Evolutionary conservation across 164 flowering plant genomes (phyloP), one percentile per base, ranked within the genome.

Genomic region (Liriodendron chinense): DNA sequence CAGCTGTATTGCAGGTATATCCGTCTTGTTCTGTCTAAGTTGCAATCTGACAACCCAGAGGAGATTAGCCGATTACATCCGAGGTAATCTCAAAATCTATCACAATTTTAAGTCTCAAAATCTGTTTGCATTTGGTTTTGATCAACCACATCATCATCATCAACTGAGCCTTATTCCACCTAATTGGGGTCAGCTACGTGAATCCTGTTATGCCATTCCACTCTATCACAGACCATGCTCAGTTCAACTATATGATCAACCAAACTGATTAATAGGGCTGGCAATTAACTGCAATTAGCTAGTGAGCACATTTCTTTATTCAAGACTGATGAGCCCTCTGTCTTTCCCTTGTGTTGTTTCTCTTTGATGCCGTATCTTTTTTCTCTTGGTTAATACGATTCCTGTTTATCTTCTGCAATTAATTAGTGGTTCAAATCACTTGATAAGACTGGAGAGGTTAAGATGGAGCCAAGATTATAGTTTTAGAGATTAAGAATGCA

Each of bases 21-120:
- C 18, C 99, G 97, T 73, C 74, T 87, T 63, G 89, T 94, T 68
- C 87, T 94, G 91, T 84, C 94, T 62, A 88, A 85, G 81, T 66
- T 78, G 82, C 83, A 84, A 65, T 34, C 61, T 3, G 86, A 74
- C 50, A 84, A 73, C 74, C 79, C 65, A 20, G 93, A 87, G 75
- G 93, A 89, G 72, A 86, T 91, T 64, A 82, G 77, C 73, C 74
- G 63, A 76, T 82, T 85, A 47, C 96, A 96, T 71, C 97, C 98
- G 59, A 86, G 99, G 99, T 96, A 81, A 79, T 16, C n/a, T 53
- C 47, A 57, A 53, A 53, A 16, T 53, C 59, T 10, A 12, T 12
- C 16, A 16, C 59, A 12, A 10, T 12, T 13, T 53, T 13, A 53
- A 53, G 18, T 16, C 18, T 16, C 59, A 53, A 53, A 12, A 53